Conservation (phyloP, 148 eudicot genomes). For the Vaccinium vitisidaea region DNA sequence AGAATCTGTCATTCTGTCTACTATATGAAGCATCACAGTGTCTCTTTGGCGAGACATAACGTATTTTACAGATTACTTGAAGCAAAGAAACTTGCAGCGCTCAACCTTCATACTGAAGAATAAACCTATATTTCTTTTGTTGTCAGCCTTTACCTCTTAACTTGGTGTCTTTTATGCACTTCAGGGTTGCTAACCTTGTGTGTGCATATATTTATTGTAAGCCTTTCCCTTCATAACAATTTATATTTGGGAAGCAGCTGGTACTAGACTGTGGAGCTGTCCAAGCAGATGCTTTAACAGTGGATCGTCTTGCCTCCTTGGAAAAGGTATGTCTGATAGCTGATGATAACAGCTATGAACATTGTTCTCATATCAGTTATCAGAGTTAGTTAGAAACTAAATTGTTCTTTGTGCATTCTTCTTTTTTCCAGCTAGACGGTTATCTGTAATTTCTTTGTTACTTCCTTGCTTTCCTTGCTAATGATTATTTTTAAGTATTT, state of each 20-base stretch:
- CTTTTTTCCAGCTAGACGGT: neutral
- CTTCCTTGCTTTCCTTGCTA: constrained; percentile 7
- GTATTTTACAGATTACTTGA: neutral
- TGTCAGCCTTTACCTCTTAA: neutral
- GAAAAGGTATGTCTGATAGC: constrained; percentile 62
- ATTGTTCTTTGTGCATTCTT: neutral
- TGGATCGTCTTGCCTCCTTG: constrained; percentile 93
- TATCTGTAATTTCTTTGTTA: constrained; percentile 3
- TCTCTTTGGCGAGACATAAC: neutral
- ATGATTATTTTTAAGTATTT: neutral
- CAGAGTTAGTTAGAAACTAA: neutral
- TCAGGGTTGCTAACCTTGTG: neutral
- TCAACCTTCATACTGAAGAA: neutral
- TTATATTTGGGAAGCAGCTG: constrained; percentile 44
- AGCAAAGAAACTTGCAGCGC: neutral
- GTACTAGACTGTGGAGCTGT: constrained; percentile 98
- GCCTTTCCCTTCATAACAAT: constrained; percentile 14
- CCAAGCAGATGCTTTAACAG: constrained; percentile 98
- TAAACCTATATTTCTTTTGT: neutral
- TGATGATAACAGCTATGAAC: neutral
- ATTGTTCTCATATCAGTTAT: neutral
- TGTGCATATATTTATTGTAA: neutral
- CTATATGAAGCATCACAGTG: neutral
- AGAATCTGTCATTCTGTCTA: neutral
- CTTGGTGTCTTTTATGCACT: neutral